Base-by-base conservation (phyloP, 2,329 filamentous ascomycete species). In the Diaporthe sp. region DNA sequence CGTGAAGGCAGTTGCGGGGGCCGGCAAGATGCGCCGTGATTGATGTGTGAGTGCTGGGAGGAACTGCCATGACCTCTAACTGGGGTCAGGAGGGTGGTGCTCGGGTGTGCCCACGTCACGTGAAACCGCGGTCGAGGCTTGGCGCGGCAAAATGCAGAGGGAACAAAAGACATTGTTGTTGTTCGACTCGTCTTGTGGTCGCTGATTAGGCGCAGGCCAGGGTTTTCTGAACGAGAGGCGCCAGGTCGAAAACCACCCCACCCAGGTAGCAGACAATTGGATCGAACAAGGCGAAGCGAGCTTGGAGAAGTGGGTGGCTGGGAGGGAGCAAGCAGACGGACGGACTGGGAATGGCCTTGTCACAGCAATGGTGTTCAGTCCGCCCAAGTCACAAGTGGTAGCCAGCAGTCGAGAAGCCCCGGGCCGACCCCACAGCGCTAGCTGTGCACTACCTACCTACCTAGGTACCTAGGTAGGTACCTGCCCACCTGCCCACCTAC, bases 261-360 rank as follows among this genome's bases (percentile, higher is more conserved):
- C n/a, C n/a, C n/a, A n/a, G n/a, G n/a, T n/a, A n/a, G n/a, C 10
- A 10, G 61, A 37, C 30, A 13, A 63, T 63, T 44, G 37, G 58
- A 27, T 22, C 58, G 59, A 65, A 35, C 27, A 32, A 32, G 50
- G 39, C 59, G 59, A 65, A 25, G 59, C 42, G 44, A 39, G 63
- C 19, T 37, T 51, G 30, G 63, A 66, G 30, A 66, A 66, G 44
- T 66, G 63, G 63, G 63, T 66, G 63, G 63, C 63, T 66, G 63
- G 63, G n/a, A n/a, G n/a, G 61, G 27, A 42, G 30, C 61, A 44
- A 25, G 44, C 5, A 37, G 61, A 37, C 25, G 61, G 39, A 66
- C 63, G 63, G 63, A 66, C 63, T 66, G 32, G 63, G 63, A 27
- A 66, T 51, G 63, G 63, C 63, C 63, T 30, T 66, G 63, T 51